Conservation (phyloP, 2,329 filamentous ascomycete genomes). For the Fusarium floridanum region DNA sequence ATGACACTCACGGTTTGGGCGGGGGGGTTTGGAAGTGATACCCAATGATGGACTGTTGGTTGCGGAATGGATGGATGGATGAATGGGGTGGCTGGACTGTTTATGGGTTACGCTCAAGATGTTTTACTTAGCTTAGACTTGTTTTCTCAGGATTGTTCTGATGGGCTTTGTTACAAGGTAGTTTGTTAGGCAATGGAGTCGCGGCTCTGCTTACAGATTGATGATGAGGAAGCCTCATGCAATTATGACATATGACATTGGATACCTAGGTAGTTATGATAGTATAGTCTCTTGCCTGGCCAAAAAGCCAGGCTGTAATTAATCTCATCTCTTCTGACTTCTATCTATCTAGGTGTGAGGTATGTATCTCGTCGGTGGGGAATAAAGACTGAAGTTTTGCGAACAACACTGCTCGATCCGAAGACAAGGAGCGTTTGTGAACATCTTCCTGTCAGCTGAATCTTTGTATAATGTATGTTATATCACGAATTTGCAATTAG, state of each 20-base stretch:
- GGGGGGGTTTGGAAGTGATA: constrained; percentile 45
- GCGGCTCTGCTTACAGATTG: constrained; percentile 41
- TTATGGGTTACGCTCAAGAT: constrained; percentile 32
- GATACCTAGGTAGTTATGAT: constrained; percentile 32
- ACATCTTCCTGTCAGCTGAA: not conserved
- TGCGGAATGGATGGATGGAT: not conserved
- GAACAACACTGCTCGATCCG: not conserved
- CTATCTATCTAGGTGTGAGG: not conserved
- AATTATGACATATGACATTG: constrained; percentile 2
- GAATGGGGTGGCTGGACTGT: constrained; percentile 4
- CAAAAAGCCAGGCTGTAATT: constrained; percentile 25
- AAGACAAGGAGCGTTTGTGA: not conserved
- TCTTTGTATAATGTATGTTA: not conserved
- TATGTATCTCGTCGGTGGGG: not conserved
- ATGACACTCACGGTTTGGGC: constrained; percentile 27
- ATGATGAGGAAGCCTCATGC: constrained; percentile 26
- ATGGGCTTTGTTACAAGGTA: constrained; percentile 23
- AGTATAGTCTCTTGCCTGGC: constrained; percentile 25
- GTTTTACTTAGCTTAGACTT: constrained; percentile 30
- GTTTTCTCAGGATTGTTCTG: constrained; percentile 37
- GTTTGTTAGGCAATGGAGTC: constrained; percentile 37
- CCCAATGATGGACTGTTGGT: constrained; percentile 32
- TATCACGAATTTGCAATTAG: not conserved
- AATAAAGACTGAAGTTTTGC: not conserved
- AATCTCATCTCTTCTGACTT: constrained; percentile 13